Evolutionary conservation across 2,329 filamentous ascomycete species (phyloP), one percentile per base, ranked within the genome.

Genomic region (Incumbomyces delicatus): DNA sequence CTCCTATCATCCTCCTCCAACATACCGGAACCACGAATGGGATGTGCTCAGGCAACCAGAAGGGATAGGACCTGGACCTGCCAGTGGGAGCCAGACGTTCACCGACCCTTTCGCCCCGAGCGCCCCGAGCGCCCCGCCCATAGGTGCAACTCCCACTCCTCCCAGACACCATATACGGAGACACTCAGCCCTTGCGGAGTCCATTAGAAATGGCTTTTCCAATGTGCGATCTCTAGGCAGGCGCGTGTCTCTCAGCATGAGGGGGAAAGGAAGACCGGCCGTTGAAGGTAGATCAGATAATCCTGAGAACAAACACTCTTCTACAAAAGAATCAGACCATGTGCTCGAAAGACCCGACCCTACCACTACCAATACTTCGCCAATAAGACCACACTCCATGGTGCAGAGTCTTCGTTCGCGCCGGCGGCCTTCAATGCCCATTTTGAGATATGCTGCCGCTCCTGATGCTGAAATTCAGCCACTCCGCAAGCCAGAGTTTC

Each of bases 191-290:
- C 46, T 57, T 14, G 50, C 48, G 12, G 53, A 54, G 32, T 54
- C 55, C 6, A 45, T 56, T 6, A 53, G 50, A 43, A 50, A 53
- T 27, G 48, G 55, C 41, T 51, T 57, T 12, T 56, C 52, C 17
- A 53, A 52, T 22, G 43, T 57, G 7, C 41, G 51, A 13, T 55
- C 52, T 14, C 41, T 56, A 31, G 55, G 52, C 13, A 49, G 55
- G 32, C 44, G 55, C 13, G 53, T 57, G 55, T 57, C 55, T n/a
- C 47, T 54, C 8, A 54, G 46, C n/a, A 53, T 57, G 16, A 33
- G 51, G 50, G 16, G 53, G 46, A 46, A 46, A 44, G 29, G 30
- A 38, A 44, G 20, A 49, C 46, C 12, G 47, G 50, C 36, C 8
- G 51, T 48, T 34, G 53, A 56, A 12, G 22, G 22, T 8, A 27